phyloP scores from a whole-genome alignment of 768 basidiomycete species.

The Leucosporidium yakuticum region DNA sequence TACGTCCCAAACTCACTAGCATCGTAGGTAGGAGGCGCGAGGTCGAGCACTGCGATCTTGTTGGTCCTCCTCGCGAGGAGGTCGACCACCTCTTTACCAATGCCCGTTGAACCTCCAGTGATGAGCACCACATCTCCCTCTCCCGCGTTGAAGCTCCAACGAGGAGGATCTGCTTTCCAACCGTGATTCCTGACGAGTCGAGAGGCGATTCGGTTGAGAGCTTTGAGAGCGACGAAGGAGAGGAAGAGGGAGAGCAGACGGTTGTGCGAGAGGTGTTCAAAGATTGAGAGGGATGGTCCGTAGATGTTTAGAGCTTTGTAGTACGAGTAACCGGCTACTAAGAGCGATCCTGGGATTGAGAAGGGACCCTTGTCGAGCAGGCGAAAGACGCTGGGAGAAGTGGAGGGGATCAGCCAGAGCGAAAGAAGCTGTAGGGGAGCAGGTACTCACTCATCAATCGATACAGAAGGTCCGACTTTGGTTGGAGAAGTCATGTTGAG shows the following conservation, averaged over 20 bases:
- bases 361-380: slow-evolving; percentile 24
- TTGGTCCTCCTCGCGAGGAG: slow-evolving; percentile 14
- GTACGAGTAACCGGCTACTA: slow-evolving; percentile 13
- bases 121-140: slow-evolving; percentile 29
- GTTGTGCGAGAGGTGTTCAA: slow-evolving; percentile 9
- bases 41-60: slow-evolving; percentile 26
- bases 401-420: background rate
- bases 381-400: slow-evolving; percentile 16
- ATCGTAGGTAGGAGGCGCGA: slow-evolving; percentile 19
- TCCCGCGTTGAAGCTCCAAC: slow-evolving; percentile 13
- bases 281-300: slow-evolving; percentile 6
- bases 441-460: too few species aligned
- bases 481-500: too few species aligned
- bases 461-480: too few species aligned
- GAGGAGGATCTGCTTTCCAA: slow-evolving; percentile 19
- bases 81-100: slow-evolving; percentile 30
- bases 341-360: slow-evolving; percentile 4
- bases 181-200: slow-evolving; percentile 23
- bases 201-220: slow-evolving; percentile 12
- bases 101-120: slow-evolving; percentile 27
- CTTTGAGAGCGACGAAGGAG: slow-evolving; percentile 24
- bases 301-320: slow-evolving; percentile 3
- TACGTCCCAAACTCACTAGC: slow-evolving; percentile 9
- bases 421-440: background rate
- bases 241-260: slow-evolving; percentile 12